Evolutionary conservation across 1,139 yeast genomes (phyloP).

Genomic region (Petasospora fabianii): DNA sequence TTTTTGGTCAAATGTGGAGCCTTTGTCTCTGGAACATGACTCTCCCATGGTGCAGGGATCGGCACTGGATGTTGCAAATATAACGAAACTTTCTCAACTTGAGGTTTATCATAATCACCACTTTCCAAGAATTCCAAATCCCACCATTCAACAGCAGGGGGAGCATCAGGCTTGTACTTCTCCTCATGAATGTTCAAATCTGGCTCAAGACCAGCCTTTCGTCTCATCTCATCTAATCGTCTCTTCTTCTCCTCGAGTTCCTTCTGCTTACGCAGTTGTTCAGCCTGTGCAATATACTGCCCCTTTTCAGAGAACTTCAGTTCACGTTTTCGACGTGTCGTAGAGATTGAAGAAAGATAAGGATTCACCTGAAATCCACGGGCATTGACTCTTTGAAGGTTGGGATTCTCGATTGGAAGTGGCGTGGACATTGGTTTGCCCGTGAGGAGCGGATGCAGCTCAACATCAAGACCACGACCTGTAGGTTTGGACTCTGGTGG

Average conservation of each 20-base stretch:
- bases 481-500: conserved; percentile 16
- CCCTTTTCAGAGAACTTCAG: conserved; percentile 57
- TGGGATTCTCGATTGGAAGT: conserved; percentile 24
- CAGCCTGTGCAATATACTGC: conserved; percentile 55
- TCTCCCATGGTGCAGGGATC: conserved; percentile 54
- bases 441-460: conserved; percentile 57
- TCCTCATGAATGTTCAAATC: conserved; percentile 51
- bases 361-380: conserved; percentile 54
- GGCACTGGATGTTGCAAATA: conserved; percentile 84
- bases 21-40: conserved; percentile 38
- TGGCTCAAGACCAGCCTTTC: conserved; percentile 42
- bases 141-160: conserved; percentile 84
- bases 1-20: conserved; percentile 66
- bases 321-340: conserved; percentile 34
- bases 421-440: conserved; percentile 14
- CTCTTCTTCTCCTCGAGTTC: conserved; percentile 33
- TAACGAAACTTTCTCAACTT: conserved; percentile 46
- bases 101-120: conserved; percentile 33
- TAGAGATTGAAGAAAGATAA: conserved; percentile 36
- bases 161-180: conserved; percentile 40
- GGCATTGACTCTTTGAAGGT: conserved; percentile 27
- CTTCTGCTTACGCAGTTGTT: conserved; percentile 43
- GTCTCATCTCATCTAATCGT: conserved; percentile 25
- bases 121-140: conserved; percentile 44
- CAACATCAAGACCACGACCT: conserved; percentile 47